Percentiles rank a stretch among this genome's conserved stretches.
Evolutionary conservation across 1,139 yeast species (phyloP).

Genomic region (Pichia sp.): DNA sequence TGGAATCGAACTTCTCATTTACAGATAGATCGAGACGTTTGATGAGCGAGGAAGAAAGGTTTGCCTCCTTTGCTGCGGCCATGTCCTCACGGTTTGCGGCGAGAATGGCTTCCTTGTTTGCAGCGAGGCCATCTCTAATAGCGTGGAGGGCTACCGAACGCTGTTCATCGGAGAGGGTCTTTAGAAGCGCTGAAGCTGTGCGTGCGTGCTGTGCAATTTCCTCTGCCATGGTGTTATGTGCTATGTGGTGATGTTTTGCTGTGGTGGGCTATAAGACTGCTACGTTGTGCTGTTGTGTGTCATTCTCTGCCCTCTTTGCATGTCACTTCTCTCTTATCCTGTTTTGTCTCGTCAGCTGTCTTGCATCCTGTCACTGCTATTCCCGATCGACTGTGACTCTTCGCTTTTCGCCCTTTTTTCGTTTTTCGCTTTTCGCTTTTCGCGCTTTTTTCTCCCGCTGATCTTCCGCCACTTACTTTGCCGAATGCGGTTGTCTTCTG

Average conservation of each 20-base stretch:
- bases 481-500: no score
- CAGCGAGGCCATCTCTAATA: constrained; percentile 61
- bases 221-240: constrained; percentile 46
- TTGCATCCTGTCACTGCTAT: no score
- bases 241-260: background rate
- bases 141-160: constrained; percentile 66
- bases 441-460: background rate
- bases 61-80: constrained; percentile 52
- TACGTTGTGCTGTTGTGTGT: background rate
- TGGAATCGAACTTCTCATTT: constrained; percentile 81
- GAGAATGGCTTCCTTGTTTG: constrained; percentile 53
- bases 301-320: background rate
- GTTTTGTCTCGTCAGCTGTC: no score
- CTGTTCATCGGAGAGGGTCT: constrained; percentile 65
- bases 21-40: constrained; percentile 77
- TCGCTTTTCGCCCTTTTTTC: background rate
- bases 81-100: constrained; percentile 71
- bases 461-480: background rate
- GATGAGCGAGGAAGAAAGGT: constrained; percentile 61
- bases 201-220: constrained; percentile 74
- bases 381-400: background rate
- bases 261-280: background rate
- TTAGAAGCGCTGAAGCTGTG: constrained; percentile 68
- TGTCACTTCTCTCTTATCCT: background rate
- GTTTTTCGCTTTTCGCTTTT: background rate